Evolutionary conservation across 768 basidiomycete genomes (phyloP), one percentile per base, ranked within the genome.

Genomic region (Podaxis sp.): DNA sequence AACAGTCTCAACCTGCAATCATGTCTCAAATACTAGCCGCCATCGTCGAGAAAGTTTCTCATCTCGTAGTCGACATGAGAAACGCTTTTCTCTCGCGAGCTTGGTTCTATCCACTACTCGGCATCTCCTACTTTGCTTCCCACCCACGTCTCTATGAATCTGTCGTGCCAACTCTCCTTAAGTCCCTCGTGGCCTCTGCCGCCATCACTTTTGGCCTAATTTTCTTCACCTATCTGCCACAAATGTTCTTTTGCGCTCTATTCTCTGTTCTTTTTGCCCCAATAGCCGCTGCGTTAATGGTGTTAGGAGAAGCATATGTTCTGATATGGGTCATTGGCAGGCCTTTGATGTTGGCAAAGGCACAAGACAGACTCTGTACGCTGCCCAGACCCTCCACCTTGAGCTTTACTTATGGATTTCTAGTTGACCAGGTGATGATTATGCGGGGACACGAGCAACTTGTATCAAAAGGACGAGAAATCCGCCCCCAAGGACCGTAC

Each of bases 231-330:
- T 91, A 87, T 74, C 67, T 89, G 8, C 89, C 89, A 2, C 87
- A 88, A 68, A 82, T 86, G 38, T 86, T 85, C 46, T 70, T 90
- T 52, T 83, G 88, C 41, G 81, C 85, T 2, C 65, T 88, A 58
- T 78, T 90, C 66, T 82, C 82, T 0, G 89, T 88, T 1, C 87
- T 88, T 4, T 77, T 90, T 27, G 86, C 85, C 1, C 85, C 87
- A 68, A 67, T 85, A 36, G 79, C 79, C 8, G 85, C 85, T 3
- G 75, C 82, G 2, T 40, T 75, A 9, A 72, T 80, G 66, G 77
- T 73, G 73, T 72, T 84, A 37, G 70, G 82, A 72, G 67, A 81
- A 75, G 64, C 79, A 71, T 79, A 75, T 64, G 70, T 74, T 27
- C 52, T 79, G 13, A 71, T 76, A 19, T 68, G 75, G 49, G 59